Base-by-base conservation (phyloP, 2,329 filamentous ascomycete species). In the Camillea tinctor region DNA sequence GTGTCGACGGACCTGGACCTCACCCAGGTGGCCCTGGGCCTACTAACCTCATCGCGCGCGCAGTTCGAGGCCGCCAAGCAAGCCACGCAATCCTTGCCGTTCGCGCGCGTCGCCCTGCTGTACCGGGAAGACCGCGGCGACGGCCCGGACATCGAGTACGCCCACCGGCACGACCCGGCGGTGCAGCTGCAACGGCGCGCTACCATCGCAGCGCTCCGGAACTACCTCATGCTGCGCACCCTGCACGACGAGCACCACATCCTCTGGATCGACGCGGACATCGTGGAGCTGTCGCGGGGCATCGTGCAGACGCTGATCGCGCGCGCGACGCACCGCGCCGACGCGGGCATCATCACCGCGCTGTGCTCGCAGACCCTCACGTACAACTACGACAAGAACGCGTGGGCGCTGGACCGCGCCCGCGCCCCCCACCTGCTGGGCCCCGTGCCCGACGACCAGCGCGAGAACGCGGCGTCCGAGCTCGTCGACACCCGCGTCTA, bases 231-330 rank as follows among this genome's bases (percentile, higher is more conserved):
- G 70, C 59, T 70, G 22, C 66, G 69, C 21, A 65, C 64, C 3
- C 56, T 75, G 40, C 60, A 65, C 24, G 72, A 73, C 30, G 72
- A 75, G 60, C 49, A 66, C 52, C 73, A 75, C 56, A 62, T 76
- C 21, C 53, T 76, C 23, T 76, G 74, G 74, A 55, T 75, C 7
- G 74, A 76, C 55, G 70, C 73, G n/a, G 74, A 76, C 59, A 67
- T 76, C 21, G 73, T 72, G 24, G 71, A 72, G 54, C 61, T 75
- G 9, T 74, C 73, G 0, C 44, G 58, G 1, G 68, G 67, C 1
- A 64, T 76, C 49, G 62, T 76, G 20, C 69, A 73, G 63, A 66
- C 64, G 24, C 75, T 76, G 69, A 60, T 72, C 22, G 57, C 55
- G 1, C 71, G 74, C 49, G 68, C 72, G 50, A 61, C 54, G 7